phyloP scores from a whole-genome alignment of 1,284 basidiomycete species.

The Microbotryum intermedium region DNA sequence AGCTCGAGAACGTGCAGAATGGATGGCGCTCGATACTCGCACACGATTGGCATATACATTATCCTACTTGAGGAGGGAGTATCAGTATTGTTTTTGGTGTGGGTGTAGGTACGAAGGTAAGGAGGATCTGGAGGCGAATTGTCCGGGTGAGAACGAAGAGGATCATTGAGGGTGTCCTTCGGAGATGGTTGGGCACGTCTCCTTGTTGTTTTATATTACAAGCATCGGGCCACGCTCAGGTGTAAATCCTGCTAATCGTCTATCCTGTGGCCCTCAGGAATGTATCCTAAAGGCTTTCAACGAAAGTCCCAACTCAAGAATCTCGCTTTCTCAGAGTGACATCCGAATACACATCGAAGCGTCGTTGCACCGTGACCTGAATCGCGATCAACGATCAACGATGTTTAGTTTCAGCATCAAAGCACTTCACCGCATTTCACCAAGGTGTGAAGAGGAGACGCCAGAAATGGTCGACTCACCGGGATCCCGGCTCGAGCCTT shows the following conservation, averaged over 20 bases:
- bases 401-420: too few relatives aligned
- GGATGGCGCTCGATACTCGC: constrained; percentile 41
- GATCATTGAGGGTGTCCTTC: constrained; percentile 45
- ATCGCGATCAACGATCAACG: too few relatives aligned
- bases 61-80: constrained; percentile 57
- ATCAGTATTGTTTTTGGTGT: constrained; percentile 70
- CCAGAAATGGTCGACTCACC: neutral
- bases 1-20: constrained; percentile 12
- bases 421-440: too few relatives aligned
- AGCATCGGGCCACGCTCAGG: too few relatives aligned
- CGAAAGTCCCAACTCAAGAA: neutral
- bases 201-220: neutral
- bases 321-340: constrained; percentile 39
- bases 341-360: constrained; percentile 85
- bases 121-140: constrained; percentile 55
- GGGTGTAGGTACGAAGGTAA: constrained; percentile 59
- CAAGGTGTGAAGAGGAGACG: neutral
- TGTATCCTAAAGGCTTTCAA: neutral
- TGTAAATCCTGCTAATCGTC: neutral
- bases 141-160: constrained; percentile 67
- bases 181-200: neutral
- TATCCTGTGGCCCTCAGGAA: neutral
- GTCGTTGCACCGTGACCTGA: constrained; percentile 75
- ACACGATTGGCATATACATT: constrained; percentile 60
- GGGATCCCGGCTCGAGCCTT: constrained; percentile 57